Base-by-base conservation (phyloP, 2,329 filamentous ascomycete genomes). In the Calonectria crousiana region DNA sequence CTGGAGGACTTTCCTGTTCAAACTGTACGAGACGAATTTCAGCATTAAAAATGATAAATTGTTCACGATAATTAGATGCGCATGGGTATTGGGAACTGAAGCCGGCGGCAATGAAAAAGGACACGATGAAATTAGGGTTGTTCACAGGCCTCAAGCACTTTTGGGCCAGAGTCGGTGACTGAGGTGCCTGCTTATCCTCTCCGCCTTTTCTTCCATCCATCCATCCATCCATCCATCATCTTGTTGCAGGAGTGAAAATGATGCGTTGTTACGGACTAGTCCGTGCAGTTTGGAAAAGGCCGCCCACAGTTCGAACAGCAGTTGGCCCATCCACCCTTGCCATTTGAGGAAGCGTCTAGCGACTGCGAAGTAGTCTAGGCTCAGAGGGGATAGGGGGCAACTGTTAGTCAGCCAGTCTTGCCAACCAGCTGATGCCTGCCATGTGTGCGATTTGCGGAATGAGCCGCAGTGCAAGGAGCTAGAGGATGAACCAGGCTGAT, bases 351-450 rank as follows among this genome's bases (percentile, higher is more conserved):
- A 69, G 41, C 56, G 2, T 10, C 14, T 53, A 70, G 58, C 68
- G 68, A 60, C 53, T 65, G 68, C 68, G 68, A 70, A 34, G 8
- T 8, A 30, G 32, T 11, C 68, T 70, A 70, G 34, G 28, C 68
- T 52, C 6, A 32, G 62, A 52, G 11, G 20, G 66, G 66, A 23
- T 41, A 30, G 36, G 34, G 20, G 28, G 14, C 26, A 23, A 14
- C 1, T 28, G 34, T 56, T 74, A 68, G 72, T 58, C 70, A 72
- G 34, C 56, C 14, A 30, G 26, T 23, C 16, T 28, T 28, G 9
- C 56, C 56, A 62, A 62, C 34, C 56, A 62, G 34, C n/a, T 62
- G 56, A 44, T 62, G 56, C 36, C 23, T 13, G 14, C 14, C 23
- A 30, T 62, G 36, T 34, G 10, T 60, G 56, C 36, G 34, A 62